Conservation (phyloP, 208 protist species). For the Porcisia hertigi region DNA sequence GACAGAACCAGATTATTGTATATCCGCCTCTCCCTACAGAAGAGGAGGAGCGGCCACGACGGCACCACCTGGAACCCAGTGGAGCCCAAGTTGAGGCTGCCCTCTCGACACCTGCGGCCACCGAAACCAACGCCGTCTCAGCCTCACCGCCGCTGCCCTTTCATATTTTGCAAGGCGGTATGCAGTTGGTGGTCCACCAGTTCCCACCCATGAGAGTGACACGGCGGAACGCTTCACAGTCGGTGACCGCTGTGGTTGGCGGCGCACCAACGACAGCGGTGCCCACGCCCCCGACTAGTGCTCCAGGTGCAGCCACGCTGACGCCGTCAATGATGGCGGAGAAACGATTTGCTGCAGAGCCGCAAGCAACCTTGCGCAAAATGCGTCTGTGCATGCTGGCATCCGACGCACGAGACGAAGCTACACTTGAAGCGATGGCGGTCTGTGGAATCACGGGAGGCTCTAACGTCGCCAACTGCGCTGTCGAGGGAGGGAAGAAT, state of each 20-base stretch:
- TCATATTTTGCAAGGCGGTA: constrained; percentile 70
- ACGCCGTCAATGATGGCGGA: constrained; percentile 21
- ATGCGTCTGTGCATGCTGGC: constrained; percentile 14
- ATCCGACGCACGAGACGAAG: neutral
- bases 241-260: neutral
- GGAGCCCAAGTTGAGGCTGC: neutral
- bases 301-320: neutral
- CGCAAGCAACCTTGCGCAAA: constrained; percentile 42
- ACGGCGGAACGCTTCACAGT: constrained; percentile 32
- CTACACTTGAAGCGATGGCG: neutral
- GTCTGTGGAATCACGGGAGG: too few species aligned
- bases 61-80: neutral
- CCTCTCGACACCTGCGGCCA: neutral
- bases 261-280: neutral
- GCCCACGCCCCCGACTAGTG: neutral
- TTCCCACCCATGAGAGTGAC: constrained; percentile 69
- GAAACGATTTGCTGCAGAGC: constrained; percentile 49
- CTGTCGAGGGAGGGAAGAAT: neutral
- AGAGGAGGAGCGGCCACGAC: constrained; percentile 5
- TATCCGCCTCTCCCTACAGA: constrained; percentile 33
- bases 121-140: constrained; percentile 2
- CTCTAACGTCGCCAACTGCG: neutral
- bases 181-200: constrained; percentile 60
- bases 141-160: constrained; percentile 36
- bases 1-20: constrained; percentile 42